Percentiles rank a stretch among this genome's conserved stretches.
phyloP scores from a whole-genome alignment of 768 basidiomycete genomes.

The Phanerochaete sordida region DNA sequence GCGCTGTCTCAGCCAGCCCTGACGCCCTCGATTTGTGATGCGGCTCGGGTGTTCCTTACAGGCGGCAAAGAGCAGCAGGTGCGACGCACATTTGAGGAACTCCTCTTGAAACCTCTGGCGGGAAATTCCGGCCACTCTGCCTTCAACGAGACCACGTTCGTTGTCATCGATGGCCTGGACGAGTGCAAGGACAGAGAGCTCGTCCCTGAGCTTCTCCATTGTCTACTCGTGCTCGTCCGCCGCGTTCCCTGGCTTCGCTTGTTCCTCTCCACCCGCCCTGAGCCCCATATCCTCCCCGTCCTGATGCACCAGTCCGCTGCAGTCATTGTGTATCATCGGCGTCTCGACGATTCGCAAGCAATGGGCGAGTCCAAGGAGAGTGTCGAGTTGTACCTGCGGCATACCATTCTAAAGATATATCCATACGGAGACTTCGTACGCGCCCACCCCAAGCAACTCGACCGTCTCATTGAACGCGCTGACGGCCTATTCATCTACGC shows the following conservation, averaged over 20 bases:
- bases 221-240: neutral
- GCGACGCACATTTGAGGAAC: neutral
- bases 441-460: neutral
- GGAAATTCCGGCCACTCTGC: neutral
- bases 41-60: neutral
- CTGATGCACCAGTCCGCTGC: neutral
- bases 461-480: neutral
- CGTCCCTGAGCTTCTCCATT: neutral
- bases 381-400: neutral
- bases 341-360: neutral
- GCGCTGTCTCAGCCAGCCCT: neutral
- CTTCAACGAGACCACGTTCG: neutral
- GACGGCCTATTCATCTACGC: slow-evolving; percentile 1
- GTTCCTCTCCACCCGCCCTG: neutral
- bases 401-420: neutral
- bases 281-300: neutral
- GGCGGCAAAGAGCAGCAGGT: neutral
- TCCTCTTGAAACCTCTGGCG: neutral
- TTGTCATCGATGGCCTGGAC: neutral
- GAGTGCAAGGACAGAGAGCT: neutral
- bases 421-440: neutral
- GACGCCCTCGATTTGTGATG: neutral
- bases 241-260: neutral
- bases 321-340: neutral
- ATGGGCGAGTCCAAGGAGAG: neutral